phyloP scores from a whole-genome alignment of 2,329 filamentous ascomycete species.

The Fusarium poae region DNA sequence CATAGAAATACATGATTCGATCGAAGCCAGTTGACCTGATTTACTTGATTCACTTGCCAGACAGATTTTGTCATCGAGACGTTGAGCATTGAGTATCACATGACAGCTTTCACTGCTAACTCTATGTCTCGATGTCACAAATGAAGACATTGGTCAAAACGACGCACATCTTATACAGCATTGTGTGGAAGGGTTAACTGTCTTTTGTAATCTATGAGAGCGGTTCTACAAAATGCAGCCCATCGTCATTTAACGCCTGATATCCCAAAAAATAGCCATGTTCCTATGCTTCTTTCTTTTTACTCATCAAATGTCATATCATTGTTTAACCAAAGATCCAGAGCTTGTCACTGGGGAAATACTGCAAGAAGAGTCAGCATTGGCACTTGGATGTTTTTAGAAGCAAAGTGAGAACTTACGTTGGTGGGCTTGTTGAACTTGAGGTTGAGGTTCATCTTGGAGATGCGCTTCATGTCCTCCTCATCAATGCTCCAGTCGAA shows the following conservation, averaged over 20 bases:
- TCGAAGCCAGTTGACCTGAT: slow-evolving; percentile 12
- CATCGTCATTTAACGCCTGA: slow-evolving; percentile 47
- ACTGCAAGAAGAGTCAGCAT: slow-evolving; percentile 55
- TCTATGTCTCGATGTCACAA: not conserved
- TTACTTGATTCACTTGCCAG: slow-evolving; percentile 10
- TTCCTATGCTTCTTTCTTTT: slow-evolving; percentile 39
- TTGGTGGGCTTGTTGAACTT: slow-evolving; percentile 83
- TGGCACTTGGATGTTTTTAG: no score
- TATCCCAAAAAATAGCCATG: slow-evolving; percentile 46
- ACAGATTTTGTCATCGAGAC: slow-evolving; percentile 3
- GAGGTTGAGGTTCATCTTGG: slow-evolving; percentile 72
- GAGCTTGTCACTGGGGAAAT: slow-evolving; percentile 68
- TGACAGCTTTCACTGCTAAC: not conserved
- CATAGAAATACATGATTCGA: slow-evolving; percentile 18
- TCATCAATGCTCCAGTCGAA: slow-evolving; percentile 74
- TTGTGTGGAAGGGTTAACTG: slow-evolving; percentile 31
- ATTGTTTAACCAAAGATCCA: slow-evolving; percentile 67
- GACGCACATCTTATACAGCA: not conserved
- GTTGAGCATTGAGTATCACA: not conserved
- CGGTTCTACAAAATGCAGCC: slow-evolving; percentile 44
- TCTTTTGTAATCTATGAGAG: slow-evolving; percentile 48
- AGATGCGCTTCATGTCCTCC: slow-evolving; percentile 76
- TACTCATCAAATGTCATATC: slow-evolving; percentile 30
- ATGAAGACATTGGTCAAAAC: not conserved
- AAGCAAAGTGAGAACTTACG: slow-evolving; percentile 60